Percentiles rank a stretch among this genome's conserved stretches.
Conservation (phyloP, 2,329 filamentous ascomycete species). For the Elsinoe australis region DNA sequence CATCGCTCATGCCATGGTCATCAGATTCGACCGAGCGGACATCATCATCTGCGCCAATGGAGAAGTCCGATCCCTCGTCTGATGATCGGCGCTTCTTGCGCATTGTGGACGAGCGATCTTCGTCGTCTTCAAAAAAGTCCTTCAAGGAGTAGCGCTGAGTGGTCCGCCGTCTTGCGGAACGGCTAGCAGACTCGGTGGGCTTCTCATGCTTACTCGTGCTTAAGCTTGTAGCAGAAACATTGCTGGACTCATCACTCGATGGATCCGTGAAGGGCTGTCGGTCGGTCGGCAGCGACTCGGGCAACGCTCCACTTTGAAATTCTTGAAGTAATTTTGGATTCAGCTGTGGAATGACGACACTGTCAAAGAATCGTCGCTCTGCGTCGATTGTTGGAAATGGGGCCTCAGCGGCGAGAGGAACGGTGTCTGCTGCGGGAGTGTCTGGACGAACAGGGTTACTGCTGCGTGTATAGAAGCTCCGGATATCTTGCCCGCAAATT, state of each 20-base stretch:
- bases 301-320: not conserved
- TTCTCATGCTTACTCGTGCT: not conserved
- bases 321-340: not conserved
- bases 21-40: not conserved
- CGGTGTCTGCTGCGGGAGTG: too few relatives aligned
- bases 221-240: not conserved
- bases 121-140: not conserved
- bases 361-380: too few relatives aligned
- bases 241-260: not conserved
- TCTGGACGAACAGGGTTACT: too few relatives aligned
- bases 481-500: too few relatives aligned
- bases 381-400: too few relatives aligned
- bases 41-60: not conserved
- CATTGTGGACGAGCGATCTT: not conserved
- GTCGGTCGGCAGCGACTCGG: not conserved
- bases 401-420: too few relatives aligned
- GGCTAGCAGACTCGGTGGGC: not conserved
- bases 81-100: too few relatives aligned
- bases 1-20: not conserved
- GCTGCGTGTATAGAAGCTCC: too few relatives aligned
- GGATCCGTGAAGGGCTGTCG: conserved; percentile 3
- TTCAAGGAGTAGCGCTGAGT: not conserved
- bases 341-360: not conserved
- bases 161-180: not conserved
- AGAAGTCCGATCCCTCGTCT: conserved; percentile 1